These are phyloP conservation scores for Thraustochytrium striatum DNA, from an alignment of 352 stramenopile genomes.

Conservation along the genomic window DNA sequence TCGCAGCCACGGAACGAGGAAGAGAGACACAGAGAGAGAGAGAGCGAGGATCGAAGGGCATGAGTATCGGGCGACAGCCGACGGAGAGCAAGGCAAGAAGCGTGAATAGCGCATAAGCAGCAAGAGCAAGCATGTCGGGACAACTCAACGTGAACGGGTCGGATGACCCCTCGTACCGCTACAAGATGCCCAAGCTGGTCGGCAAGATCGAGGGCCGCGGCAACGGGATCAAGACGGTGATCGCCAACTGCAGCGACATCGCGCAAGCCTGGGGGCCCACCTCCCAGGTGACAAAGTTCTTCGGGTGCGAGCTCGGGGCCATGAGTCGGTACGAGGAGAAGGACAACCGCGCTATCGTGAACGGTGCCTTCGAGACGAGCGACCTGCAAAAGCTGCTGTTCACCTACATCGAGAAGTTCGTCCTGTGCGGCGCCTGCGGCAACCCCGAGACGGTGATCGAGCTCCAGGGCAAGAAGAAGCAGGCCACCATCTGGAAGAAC, in stretches of 20 bases:
- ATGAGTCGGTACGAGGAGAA: conserved; percentile 95
- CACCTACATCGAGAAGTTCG: conserved; percentile 98
- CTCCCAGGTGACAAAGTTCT: conserved; percentile 97
- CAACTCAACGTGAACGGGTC: conserved; percentile 53
- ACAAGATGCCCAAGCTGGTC: conserved; percentile 95
- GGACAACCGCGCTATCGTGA: conserved; percentile 90
- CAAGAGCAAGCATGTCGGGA: conserved; percentile 25
- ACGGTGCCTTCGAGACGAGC: conserved; percentile 83
- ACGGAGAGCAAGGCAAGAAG: background rate
- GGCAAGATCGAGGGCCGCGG: conserved; percentile 97
- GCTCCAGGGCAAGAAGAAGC: conserved; percentile 83
- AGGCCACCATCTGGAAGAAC: conserved; percentile 88
- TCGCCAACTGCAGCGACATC: conserved; percentile 95
- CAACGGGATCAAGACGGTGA: conserved; percentile 98
- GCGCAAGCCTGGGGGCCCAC: conserved; percentile 78
- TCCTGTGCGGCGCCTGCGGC: conserved; percentile 92
- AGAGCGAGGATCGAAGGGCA: background rate
- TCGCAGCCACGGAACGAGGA: background rate
- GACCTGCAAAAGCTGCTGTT: conserved; percentile 88
- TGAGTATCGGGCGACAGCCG: background rate
- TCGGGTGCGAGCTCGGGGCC: conserved; percentile 94
- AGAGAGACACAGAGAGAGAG: background rate
- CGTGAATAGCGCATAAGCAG: background rate
- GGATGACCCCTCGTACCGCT: conserved; percentile 86
- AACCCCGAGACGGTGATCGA: conserved; percentile 98